These are phyloP conservation scores for Cytospora mali DNA, from an alignment of 2,329 filamentous ascomycete genomes.

Conservation along the genomic window DNA sequence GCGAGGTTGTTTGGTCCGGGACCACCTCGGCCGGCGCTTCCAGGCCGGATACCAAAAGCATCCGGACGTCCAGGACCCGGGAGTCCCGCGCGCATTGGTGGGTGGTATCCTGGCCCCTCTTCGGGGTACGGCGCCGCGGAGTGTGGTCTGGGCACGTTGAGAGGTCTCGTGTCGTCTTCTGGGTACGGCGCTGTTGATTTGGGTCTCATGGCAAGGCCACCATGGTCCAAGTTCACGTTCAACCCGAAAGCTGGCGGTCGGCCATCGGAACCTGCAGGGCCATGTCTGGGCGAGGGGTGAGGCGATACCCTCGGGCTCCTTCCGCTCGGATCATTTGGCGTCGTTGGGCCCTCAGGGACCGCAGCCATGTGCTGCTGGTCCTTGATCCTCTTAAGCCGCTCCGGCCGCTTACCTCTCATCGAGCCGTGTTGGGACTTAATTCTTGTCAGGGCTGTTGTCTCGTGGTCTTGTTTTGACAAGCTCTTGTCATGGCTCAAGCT, in stretches of 20 bases:
- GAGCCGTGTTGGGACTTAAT: constrained; percentile 84
- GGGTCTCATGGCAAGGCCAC: constrained; percentile 44
- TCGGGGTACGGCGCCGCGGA: constrained; percentile 57
- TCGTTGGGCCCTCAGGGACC: constrained; percentile 24
- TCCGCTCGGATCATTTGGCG: constrained; percentile 27
- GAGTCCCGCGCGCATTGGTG: constrained; percentile 11
- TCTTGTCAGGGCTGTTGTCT: constrained; percentile 82
- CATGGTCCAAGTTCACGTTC: constrained; percentile 50
- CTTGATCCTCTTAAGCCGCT: constrained; percentile 49
- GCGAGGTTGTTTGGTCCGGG: constrained; percentile 29
- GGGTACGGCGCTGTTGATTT: constrained; percentile 70
- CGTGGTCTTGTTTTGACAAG: constrained; percentile 87
- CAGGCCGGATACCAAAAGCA: constrained; percentile 58
- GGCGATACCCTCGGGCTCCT: constrained; percentile 39
- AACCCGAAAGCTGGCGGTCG: constrained; percentile 51
- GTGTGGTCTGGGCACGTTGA: constrained; percentile 47
- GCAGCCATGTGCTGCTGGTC: constrained; percentile 35
- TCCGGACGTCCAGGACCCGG: constrained; percentile 43
- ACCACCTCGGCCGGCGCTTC: constrained; percentile 34
- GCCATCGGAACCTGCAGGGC: constrained; percentile 43
- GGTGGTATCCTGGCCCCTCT: constrained; percentile 36
- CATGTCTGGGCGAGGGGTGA: constrained; percentile 46
- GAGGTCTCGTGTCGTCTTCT: constrained; percentile 60
- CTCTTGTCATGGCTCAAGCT: constrained; percentile 82
- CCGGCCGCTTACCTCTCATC: constrained; percentile 62